phyloP scores from a whole-genome alignment of 2,329 filamentous ascomycete genomes.

The Microdochium bolleyi region DNA sequence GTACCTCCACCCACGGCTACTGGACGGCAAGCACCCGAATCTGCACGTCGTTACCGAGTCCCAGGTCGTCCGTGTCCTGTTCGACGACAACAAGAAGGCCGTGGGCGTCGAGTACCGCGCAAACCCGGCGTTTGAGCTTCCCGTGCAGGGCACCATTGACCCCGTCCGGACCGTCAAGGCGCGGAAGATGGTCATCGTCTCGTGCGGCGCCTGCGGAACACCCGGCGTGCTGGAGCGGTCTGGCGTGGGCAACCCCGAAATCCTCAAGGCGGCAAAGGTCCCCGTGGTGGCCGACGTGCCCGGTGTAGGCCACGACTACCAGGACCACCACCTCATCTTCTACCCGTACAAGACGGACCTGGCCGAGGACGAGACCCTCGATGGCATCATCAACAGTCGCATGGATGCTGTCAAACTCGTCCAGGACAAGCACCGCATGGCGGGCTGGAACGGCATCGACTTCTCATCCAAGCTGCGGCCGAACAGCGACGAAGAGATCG shows the following conservation, averaged over 20 bases:
- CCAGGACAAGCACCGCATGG: conserved; percentile 17
- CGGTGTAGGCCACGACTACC: conserved; percentile 37
- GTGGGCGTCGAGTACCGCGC: conserved; percentile 41
- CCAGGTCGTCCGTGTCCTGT: conserved; percentile 39
- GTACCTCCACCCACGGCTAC: conserved; percentile 41
- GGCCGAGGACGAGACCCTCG: conserved; percentile 33
- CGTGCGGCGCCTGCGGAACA: conserved; percentile 29
- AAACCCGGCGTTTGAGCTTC: conserved; percentile 26
- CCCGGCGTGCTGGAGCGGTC: conserved; percentile 43
- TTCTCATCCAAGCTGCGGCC: conserved; percentile 45
- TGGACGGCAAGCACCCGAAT: conserved; percentile 35
- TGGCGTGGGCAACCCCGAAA: conserved; percentile 34
- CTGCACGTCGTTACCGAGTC: conserved; percentile 43
- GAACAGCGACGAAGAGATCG: conserved; percentile 36
- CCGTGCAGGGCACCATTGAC: background rate
- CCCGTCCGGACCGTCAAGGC: conserved; percentile 29
- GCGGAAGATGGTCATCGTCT: conserved; percentile 33
- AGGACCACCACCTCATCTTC: conserved; percentile 44
- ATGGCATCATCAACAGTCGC: conserved; percentile 15
- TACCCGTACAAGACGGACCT: conserved; percentile 41
- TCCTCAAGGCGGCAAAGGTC: conserved; percentile 28
- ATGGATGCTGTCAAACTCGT: conserved; percentile 11
- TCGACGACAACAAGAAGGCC: conserved; percentile 38
- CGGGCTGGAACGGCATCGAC: conserved; percentile 49
- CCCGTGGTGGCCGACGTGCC: conserved; percentile 29